phyloP scores from a whole-genome alignment of 345 rosid genomes.

The Corchorus olitorius region DNA sequence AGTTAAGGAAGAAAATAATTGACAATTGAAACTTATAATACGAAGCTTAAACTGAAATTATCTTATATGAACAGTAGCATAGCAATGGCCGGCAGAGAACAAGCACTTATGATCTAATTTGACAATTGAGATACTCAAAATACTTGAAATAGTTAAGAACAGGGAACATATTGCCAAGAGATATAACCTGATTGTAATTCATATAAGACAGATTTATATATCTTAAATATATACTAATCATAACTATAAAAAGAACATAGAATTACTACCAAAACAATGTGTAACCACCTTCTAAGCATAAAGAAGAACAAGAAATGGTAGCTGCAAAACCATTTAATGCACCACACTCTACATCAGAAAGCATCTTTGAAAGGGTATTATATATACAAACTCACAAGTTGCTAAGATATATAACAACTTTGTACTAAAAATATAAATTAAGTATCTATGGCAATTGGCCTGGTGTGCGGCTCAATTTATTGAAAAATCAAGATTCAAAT shows the following conservation, averaged over 20 bases:
- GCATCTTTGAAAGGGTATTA: too few species aligned
- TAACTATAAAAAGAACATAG: not conserved
- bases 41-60: not conserved
- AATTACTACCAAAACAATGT: not conserved
- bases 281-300: not conserved
- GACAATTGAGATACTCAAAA: not conserved
- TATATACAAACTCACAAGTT: not conserved
- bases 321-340: not conserved
- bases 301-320: not conserved
- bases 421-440: not conserved
- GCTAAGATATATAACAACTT: not conserved
- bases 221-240: not conserved
- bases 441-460: not conserved
- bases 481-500: not conserved
- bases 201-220: not conserved
- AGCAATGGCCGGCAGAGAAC: not conserved
- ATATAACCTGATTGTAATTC: not conserved
- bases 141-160: not conserved
- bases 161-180: not conserved
- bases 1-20: not conserved
- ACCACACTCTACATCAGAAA: not conserved
- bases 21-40: not conserved
- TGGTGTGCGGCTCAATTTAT: not conserved
- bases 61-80: not conserved
- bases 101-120: not conserved